Percentiles rank a stretch among this genome's conserved stretches.
Conservation (phyloP, 2,329 filamentous ascomycete genomes). For the Chalara sp. region DNA sequence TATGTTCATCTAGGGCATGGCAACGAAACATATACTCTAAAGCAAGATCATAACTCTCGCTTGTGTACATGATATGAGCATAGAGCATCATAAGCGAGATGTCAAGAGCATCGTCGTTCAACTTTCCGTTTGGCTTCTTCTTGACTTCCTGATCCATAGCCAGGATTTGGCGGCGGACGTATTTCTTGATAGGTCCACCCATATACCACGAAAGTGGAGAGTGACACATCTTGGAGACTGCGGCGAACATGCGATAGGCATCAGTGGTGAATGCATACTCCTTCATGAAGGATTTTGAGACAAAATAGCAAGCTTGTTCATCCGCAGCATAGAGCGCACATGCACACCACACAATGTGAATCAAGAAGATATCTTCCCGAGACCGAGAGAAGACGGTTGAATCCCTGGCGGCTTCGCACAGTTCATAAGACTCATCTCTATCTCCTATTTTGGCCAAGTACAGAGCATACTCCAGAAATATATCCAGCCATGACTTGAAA, state of each 20-base stretch:
- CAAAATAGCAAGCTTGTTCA: slow-evolving; percentile 64
- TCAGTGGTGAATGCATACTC: slow-evolving; percentile 75
- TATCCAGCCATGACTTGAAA: slow-evolving; percentile 80
- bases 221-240: slow-evolving; percentile 69
- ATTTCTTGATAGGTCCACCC: slow-evolving; percentile 80
- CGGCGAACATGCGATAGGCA: slow-evolving; percentile 74
- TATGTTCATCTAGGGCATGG: slow-evolving; percentile 65
- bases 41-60: slow-evolving; percentile 75
- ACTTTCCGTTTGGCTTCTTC: slow-evolving; percentile 37
- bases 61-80: slow-evolving; percentile 80
- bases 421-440: slow-evolving; percentile 67
- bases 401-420: slow-evolving; percentile 70
- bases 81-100: slow-evolving; percentile 80
- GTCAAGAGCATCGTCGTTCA: slow-evolving; percentile 46
- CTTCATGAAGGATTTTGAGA: slow-evolving; percentile 78
- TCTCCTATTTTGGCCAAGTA: slow-evolving; percentile 63
- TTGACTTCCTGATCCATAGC: slow-evolving; percentile 69
- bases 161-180: slow-evolving; percentile 85
- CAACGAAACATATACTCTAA: slow-evolving; percentile 81
- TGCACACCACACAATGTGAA: slow-evolving; percentile 73
- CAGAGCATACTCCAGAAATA: slow-evolving; percentile 84
- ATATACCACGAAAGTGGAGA: slow-evolving; percentile 71
- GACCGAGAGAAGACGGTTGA: slow-evolving; percentile 77
- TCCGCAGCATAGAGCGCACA: slow-evolving; percentile 80
- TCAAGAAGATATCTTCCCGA: slow-evolving; percentile 59